Base-by-base conservation (phyloP, 106 monocot species). In the Cymbidium sinense region DNA sequence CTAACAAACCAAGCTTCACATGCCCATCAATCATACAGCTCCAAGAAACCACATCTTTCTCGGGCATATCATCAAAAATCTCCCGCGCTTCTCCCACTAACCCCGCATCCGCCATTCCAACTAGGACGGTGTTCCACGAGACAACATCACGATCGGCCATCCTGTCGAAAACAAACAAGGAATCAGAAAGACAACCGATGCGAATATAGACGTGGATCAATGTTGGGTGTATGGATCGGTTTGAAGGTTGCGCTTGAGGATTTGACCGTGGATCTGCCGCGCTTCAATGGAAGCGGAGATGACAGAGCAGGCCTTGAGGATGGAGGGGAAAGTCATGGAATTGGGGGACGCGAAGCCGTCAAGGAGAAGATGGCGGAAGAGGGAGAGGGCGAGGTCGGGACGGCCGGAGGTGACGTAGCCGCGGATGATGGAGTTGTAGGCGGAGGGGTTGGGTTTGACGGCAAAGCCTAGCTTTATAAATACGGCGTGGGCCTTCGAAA, bases 11-110 rank as follows among this genome's bases (percentile, higher is more conserved):
- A 21, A 31, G 35, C 44, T 76, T 69, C 34, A 51, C 75, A 43
- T 76, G 67, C 67, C 44, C 81, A 76, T 51, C 76, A 50, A 81
- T 76, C 39, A 81, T 31, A 44, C 65, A 81, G 41, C 76, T 81
- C 76, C 81, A 70, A 65, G 81, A 76, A 76, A 67, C 81, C 15
- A 50, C 33, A 69, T 81, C 69, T 41, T 34, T 81, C 75, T 76
- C 65, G 0, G 75, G 76, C 81, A 76, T 76, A 3, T 3, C 28
- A 50, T 44, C 75, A 35, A 81, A 81, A 19, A 81, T 0, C 2
- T 70, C 76, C n/a, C 47, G 12, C 33, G 77, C 82, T 71, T 82
- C 71, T 23, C 7, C 19, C 15, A 70, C 47, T 29, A 55, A 41
- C 30, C 54, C 82, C 8, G 43, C 1, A 34, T 19, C 70, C n/a